Evolutionary conservation across 495 filamentous ascomycete genomes (phyloP).

Genomic region (Aspergillus bertholletiae): DNA sequence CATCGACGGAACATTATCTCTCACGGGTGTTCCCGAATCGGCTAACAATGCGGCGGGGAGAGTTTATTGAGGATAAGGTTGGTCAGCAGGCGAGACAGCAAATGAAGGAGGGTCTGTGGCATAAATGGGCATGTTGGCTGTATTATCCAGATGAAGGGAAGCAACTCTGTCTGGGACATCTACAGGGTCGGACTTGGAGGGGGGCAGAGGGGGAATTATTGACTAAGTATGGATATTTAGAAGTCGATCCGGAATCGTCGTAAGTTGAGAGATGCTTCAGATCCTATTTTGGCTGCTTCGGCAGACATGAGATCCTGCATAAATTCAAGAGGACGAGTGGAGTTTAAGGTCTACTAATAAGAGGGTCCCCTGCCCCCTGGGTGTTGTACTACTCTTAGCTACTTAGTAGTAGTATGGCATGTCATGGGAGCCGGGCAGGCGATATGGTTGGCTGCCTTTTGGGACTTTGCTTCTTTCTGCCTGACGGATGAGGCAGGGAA

Average conservation of each 20-base stretch:
- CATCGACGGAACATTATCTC: conserved; percentile 3
- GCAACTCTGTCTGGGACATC: conserved; percentile 1
- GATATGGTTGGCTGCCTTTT: no score
- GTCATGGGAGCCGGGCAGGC: no score
- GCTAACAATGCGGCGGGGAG: conserved; percentile 5
- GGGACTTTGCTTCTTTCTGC: no score
- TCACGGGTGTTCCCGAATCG: conserved; percentile 3
- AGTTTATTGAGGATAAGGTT: conserved; percentile 9
- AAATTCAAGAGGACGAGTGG: no score
- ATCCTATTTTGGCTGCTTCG: neutral
- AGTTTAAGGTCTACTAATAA: no score
- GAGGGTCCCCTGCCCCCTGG: no score
- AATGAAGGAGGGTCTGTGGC: conserved; percentile 7
- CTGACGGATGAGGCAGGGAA: no score
- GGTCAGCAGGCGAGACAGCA: conserved; percentile 3
- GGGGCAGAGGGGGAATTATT: neutral
- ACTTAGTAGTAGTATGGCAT: no score
- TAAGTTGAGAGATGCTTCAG: neutral
- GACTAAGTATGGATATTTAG: neutral
- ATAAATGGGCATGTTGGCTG: conserved; percentile 2
- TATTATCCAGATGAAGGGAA: conserved; percentile 4
- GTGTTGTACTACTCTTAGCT: no score
- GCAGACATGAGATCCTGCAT: no score
- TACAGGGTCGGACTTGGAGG: conserved; percentile 3
- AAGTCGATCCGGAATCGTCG: neutral